phyloP scores from a whole-genome alignment of 208 protist species.

The Entamoeba histolytica region DNA sequence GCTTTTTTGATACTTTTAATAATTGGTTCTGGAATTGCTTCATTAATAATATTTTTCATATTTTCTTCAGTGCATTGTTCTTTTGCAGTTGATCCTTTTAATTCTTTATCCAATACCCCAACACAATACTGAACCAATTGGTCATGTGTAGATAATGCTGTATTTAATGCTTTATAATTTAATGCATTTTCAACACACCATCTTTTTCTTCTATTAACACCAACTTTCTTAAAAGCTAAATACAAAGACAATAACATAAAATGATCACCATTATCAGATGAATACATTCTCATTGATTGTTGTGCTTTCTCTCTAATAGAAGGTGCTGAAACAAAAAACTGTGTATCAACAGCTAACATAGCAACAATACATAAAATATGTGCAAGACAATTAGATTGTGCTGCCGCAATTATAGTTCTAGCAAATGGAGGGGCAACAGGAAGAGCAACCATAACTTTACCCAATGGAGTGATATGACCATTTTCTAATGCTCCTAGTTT shows the following conservation, averaged over 20 bases:
- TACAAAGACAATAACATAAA: neutral
- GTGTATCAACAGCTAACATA: slow-evolving; percentile 4
- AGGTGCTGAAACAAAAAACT: neutral
- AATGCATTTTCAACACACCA: neutral
- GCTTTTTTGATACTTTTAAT: neutral
- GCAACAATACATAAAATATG: neutral
- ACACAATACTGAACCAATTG: neutral
- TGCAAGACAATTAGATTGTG: neutral
- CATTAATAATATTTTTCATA: neutral
- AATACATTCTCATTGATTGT: neutral
- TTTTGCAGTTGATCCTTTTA: neutral
- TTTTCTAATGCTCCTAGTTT: neutral
- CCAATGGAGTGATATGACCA: neutral
- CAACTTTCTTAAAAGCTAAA: neutral
- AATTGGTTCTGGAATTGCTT: neutral
- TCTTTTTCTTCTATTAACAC: neutral
- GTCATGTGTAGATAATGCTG: neutral
- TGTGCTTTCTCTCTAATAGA: neutral
- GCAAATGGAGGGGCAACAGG: neutral
- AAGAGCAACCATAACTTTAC: neutral
- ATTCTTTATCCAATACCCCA: neutral
- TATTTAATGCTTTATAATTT: neutral
- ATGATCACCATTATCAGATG: neutral
- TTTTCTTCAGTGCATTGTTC: neutral
- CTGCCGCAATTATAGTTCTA: neutral